A percentile compares a stretch with the other conserved stretches of the same genome.
These are phyloP conservation scores for Priceomyces castillae DNA, from an alignment of 805 yeast species.

Conservation along the genomic window DNA sequence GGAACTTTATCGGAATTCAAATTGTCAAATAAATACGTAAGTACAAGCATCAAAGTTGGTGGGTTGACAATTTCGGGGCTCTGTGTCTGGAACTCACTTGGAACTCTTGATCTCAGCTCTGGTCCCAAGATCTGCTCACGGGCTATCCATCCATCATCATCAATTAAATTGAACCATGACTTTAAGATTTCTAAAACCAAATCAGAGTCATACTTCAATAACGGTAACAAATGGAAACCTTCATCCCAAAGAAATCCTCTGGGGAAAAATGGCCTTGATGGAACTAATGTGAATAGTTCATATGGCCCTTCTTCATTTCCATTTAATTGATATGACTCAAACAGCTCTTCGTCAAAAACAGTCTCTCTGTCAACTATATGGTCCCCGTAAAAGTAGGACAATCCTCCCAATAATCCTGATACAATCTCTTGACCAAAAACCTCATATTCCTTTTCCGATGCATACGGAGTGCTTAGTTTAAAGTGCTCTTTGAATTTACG, in stretches of 20 bases:
- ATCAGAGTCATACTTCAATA: constrained; percentile 80
- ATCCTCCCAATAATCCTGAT: constrained; percentile 85
- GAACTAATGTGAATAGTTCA: constrained; percentile 78
- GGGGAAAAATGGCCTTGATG: constrained; percentile 92
- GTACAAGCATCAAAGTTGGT: constrained; percentile 82
- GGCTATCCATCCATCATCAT: constrained; percentile 94
- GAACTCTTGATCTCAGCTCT: constrained; percentile 87
- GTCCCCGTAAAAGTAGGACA: constrained; percentile 84
- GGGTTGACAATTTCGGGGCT: constrained; percentile 92
- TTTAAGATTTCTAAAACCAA: constrained; percentile 73
- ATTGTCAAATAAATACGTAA: constrained; percentile 52
- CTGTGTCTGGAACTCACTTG: constrained; percentile 77
- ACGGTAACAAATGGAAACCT: constrained; percentile 87
- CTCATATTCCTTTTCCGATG: constrained; percentile 35
- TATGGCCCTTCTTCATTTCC: constrained; percentile 74
- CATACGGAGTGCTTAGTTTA: constrained; percentile 54
- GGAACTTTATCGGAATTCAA: constrained; percentile 3
- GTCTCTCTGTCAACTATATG: constrained; percentile 76
- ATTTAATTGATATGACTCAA: constrained; percentile 48
- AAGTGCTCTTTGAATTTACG: constrained; percentile 51
- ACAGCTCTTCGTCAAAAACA: constrained; percentile 65
- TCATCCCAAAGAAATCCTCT: constrained; percentile 99
- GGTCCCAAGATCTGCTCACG: constrained; percentile 91
- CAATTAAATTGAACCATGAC: constrained; percentile 86
- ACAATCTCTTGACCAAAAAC: constrained; percentile 73